Conservation (phyloP, 495 filamentous ascomycete genomes). For the Bacidia rubella region DNA sequence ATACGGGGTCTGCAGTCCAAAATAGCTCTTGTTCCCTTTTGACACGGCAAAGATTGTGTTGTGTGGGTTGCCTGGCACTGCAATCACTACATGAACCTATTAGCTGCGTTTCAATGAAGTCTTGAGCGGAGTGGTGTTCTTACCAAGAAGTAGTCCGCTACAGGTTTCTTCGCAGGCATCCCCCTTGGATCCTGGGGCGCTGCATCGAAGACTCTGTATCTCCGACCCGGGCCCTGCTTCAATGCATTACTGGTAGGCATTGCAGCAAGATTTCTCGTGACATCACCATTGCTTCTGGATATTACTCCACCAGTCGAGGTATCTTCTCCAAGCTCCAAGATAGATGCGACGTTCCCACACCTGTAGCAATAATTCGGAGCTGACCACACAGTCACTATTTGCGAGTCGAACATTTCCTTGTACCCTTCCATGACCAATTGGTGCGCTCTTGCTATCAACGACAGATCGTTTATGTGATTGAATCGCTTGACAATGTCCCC, state of each 20-base stretch:
- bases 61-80: background rate
- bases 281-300: constrained; percentile 68
- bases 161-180: constrained; percentile 98
- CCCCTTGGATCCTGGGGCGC: constrained; percentile 92
- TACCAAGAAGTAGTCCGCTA: constrained; percentile 90
- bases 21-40: no score
- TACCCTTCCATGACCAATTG: constrained; percentile 99
- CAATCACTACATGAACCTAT: background rate
- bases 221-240: constrained; percentile 62
- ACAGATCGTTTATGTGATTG: constrained; percentile 85
- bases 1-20: no score
- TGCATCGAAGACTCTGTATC: constrained; percentile 93
- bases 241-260: background rate
- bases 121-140: constrained; percentile 6
- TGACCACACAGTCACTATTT: constrained; percentile 93
- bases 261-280: constrained; percentile 36
- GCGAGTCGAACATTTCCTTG: constrained; percentile 95
- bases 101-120: background rate
- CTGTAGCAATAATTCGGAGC: constrained; percentile 98
- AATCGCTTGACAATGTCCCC: constrained; percentile 92
- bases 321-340: constrained; percentile 86
- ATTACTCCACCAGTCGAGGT: constrained; percentile 60
- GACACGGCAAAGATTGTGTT: no score
- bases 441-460: constrained; percentile 83
- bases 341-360: constrained; percentile 92